These are phyloP conservation scores for Avena sativa DNA, from an alignment of 176 grass and related monocot species.

Conservation along the genomic window DNA sequence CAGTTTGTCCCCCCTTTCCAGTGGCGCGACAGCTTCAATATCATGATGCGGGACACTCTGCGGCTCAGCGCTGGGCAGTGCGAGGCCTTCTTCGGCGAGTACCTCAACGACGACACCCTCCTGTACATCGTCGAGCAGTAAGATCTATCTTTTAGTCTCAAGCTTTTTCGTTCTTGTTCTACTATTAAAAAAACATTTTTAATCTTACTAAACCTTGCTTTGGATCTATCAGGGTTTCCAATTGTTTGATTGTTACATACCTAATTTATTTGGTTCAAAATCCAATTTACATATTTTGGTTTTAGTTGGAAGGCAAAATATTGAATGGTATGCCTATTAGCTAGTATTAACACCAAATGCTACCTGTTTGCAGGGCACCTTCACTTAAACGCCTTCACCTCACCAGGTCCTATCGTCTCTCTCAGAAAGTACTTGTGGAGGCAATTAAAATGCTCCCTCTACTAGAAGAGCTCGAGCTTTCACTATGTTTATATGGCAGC, in stretches of 20 bases:
- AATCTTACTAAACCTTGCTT: too few species aligned
- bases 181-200: background rate
- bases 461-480: background rate
- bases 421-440: background rate
- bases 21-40: background rate
- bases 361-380: background rate
- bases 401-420: background rate
- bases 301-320: background rate
- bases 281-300: background rate
- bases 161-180: background rate
- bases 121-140: background rate
- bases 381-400: background rate
- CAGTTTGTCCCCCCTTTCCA: background rate
- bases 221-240: too few species aligned
- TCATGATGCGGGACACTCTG: background rate
- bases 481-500: background rate
- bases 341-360: background rate
- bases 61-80: conserved; percentile 11
- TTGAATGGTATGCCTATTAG: background rate
- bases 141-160: background rate
- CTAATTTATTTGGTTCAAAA: background rate
- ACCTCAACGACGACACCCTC: conserved; percentile 10
- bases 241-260: background rate
- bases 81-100: background rate
- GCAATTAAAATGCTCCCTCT: conserved; percentile 2